Percentiles rank a stretch among this genome's conserved stretches.
Conservation (phyloP, 2,329 filamentous ascomycete species). For the Fusarium ramigenum region DNA sequence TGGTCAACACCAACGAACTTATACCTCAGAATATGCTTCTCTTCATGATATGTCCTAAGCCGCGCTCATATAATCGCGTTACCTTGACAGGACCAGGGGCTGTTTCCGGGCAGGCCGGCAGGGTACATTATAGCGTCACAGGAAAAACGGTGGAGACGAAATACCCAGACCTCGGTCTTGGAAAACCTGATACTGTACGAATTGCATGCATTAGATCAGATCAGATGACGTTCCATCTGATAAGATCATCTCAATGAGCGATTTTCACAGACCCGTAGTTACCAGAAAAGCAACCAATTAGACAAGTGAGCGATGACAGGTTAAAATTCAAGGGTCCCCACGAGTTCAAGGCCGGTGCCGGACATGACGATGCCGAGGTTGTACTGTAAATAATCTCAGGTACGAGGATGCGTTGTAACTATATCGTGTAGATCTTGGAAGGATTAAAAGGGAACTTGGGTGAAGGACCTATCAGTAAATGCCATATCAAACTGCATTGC, state of each 20-base stretch:
- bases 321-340: constrained; percentile 25
- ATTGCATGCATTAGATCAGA: constrained; percentile 28
- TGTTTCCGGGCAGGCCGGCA: constrained; percentile 6
- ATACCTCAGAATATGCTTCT: constrained; percentile 12
- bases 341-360: constrained; percentile 22
- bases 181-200: constrained; percentile 5
- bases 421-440: neutral
- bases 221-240: constrained; percentile 30
- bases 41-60: constrained; percentile 20
- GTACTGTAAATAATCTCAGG: neutral
- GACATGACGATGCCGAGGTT: constrained; percentile 14
- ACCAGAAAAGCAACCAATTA: neutral
- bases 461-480: neutral
- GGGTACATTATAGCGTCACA: constrained; percentile 10
- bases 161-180: neutral
- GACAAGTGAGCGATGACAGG: neutral
- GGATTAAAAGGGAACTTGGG: neutral
- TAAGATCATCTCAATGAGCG: constrained; percentile 35
- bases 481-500: constrained; percentile 13
- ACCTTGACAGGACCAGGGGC: constrained; percentile 19
- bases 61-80: neutral
- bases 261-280: constrained; percentile 27
- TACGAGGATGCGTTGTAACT: neutral
- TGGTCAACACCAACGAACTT: constrained; percentile 14
- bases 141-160: constrained; percentile 10